Base-by-base conservation (phyloP, 176 grass and related monocot genomes). In the Bonia amplexicaulis region DNA sequence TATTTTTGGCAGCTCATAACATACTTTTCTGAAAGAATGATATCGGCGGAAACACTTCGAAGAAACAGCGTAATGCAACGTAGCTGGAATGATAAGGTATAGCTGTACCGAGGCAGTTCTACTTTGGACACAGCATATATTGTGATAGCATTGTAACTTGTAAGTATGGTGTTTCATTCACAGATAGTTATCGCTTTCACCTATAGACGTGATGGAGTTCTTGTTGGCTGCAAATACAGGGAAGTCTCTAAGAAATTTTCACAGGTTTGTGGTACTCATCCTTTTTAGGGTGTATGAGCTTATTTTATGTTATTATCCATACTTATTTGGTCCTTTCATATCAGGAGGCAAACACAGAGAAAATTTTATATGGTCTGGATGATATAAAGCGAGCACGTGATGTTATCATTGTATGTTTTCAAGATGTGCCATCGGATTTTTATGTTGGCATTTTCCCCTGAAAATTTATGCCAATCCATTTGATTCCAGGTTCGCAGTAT, bases 181-280 rank as follows among this genome's bases (percentile, higher is more conserved):
- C 89, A 99, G 96, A 91, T 95, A 82, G 85, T 82, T 87, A 99
- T 99, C 54, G 91, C 93, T 78, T 99, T 99, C 73, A 86, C 93
- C 29, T 99, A 96, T 88, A 87, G 82, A 77, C 87, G 88, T 79
- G 87, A 99, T 79, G 79, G 85, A 80, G 44, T 75, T 46, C 83
- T 99, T 69, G 53, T 99, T 85, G 86, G 91, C 66, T 99, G 96
- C 88, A 99, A 96, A 87, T 99, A 99, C 78, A 89, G 91, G 83
- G 76, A 90, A 52, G 81, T 87, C 2, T 52, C 86, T 20, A 96
- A 99, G 88, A 89, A 83, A 85, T 95, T 91, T 91, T 92, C 77
- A 78, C 96, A 99, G 96, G 96, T 94, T 69, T 82, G 68, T 72
- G 55, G 29, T 74, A 40, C 19, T 76, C 78, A 27, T 84, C 64